phyloP scores from a whole-genome alignment of 1,284 basidiomycete species.

The Flammula alnicola region DNA sequence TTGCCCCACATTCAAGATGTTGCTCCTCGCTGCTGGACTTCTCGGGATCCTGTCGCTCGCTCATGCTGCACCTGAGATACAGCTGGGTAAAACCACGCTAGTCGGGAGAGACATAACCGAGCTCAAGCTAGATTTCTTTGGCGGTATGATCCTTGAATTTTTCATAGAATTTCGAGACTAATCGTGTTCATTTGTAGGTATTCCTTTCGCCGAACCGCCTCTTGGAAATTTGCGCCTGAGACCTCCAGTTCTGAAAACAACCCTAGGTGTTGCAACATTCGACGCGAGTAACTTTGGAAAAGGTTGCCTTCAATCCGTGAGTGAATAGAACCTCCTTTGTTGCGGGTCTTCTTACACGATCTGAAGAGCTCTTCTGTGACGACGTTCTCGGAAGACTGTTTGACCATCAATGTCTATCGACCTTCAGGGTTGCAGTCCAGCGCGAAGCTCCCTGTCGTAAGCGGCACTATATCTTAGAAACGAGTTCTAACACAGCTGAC shows the following conservation, averaged over 20 bases:
- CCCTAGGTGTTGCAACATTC: slow-evolving; percentile 28
- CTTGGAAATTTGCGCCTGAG: slow-evolving; percentile 34
- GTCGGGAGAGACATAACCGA: slow-evolving; percentile 33
- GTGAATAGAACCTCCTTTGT: background rate
- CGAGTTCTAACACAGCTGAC: background rate
- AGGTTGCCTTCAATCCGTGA: slow-evolving; percentile 39
- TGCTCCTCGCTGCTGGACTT: too few relatives aligned
- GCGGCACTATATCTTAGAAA: background rate
- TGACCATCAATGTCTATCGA: slow-evolving; percentile 22
- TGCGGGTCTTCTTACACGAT: too few relatives aligned
- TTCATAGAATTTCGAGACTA: too few relatives aligned
- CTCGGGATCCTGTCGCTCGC: too few relatives aligned
- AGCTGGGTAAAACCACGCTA: slow-evolving; percentile 37
- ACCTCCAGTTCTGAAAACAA: slow-evolving; percentile 36
- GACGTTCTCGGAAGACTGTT: slow-evolving; percentile 43
- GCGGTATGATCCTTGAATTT: slow-evolving; percentile 32
- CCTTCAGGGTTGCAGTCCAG: slow-evolving; percentile 14
- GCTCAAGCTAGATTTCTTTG: slow-evolving; percentile 35
- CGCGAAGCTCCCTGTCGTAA: slow-evolving; percentile 19
- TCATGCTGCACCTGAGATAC: slow-evolving; percentile 35
- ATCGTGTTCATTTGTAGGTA: slow-evolving; percentile 28
- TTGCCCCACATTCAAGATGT: too few relatives aligned
- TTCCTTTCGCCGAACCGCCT: slow-evolving; percentile 40
- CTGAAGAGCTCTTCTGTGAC: slow-evolving; percentile 9
- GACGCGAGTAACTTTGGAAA: slow-evolving; percentile 41